These are phyloP conservation scores for Marsdenia floribunda DNA, from an alignment of 257 asterid genomes.

Conservation along the genomic window DNA sequence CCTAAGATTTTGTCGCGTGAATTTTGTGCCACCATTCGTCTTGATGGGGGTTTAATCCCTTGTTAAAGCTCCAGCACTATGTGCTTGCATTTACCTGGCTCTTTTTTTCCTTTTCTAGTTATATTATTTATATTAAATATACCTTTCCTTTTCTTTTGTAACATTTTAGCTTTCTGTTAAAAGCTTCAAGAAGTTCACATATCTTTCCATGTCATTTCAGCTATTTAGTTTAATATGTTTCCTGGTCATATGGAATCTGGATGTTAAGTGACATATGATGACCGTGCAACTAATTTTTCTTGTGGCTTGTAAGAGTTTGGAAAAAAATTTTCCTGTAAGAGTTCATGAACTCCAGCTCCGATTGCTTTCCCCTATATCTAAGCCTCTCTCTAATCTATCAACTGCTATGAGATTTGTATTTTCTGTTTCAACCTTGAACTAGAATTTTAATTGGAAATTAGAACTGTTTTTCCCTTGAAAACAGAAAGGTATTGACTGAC, in stretches of 20 bases:
- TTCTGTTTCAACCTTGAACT: not conserved
- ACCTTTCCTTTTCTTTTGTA: not conserved
- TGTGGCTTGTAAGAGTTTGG: not conserved
- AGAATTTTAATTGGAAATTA: too few species aligned
- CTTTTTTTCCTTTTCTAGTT: too few species aligned
- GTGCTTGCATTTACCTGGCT: not conserved
- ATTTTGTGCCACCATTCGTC: not conserved
- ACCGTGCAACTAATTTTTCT: not conserved
- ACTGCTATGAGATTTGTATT: not conserved
- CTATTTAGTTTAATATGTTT: not conserved
- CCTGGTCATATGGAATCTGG: not conserved
- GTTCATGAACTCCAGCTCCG: not conserved
- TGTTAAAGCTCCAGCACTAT: not conserved
- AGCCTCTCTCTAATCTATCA: not conserved
- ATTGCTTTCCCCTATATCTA: not conserved
- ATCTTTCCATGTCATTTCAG: not conserved
- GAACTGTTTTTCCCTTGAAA: too few species aligned
- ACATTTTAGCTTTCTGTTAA: not conserved
- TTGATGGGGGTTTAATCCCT: not conserved
- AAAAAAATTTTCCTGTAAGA: not conserved
- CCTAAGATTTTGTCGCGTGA: not conserved
- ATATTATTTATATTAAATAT: too few species aligned
- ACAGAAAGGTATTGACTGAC: too few species aligned
- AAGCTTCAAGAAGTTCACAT: not conserved
- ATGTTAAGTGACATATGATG: not conserved